Evolutionary conservation across 2,329 filamentous ascomycete genomes (phyloP).

Genomic region (Metarhizium rileyi): DNA sequence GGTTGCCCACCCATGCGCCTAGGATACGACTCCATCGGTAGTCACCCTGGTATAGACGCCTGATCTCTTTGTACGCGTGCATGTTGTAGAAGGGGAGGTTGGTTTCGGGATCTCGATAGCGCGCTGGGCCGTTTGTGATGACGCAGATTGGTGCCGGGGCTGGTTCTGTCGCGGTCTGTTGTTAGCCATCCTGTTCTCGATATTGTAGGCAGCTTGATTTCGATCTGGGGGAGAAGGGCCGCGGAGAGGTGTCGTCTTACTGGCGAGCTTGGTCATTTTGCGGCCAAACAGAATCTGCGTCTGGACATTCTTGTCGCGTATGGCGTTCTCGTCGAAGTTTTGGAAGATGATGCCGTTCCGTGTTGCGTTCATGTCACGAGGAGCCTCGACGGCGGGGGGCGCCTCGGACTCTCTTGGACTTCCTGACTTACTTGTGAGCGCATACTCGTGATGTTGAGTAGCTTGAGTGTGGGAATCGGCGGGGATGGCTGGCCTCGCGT

Average conservation of each 20-base stretch:
- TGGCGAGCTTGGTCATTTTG: constrained; percentile 47
- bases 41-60: constrained; percentile 60
- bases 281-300: constrained; percentile 49
- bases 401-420: constrained; percentile 10
- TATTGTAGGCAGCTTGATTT: too few species aligned
- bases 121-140: constrained; percentile 73
- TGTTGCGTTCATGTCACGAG: constrained; percentile 13
- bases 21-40: constrained; percentile 76
- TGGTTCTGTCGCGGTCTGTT: constrained; percentile 30
- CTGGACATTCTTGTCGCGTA: constrained; percentile 47
- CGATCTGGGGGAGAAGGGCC: not conserved
- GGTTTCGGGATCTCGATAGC: constrained; percentile 77
- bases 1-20: constrained; percentile 72
- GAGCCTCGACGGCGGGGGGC: constrained; percentile 7
- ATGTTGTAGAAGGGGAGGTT: constrained; percentile 72
- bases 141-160: constrained; percentile 54
- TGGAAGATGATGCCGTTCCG: constrained; percentile 50
- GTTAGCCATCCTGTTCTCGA: constrained; percentile 6
- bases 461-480: constrained; percentile 7
- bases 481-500: not conserved
- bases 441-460: constrained; percentile 4
- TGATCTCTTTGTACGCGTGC: constrained; percentile 73
- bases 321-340: constrained; percentile 47
- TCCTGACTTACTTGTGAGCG: constrained; percentile 9
- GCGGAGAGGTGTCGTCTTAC: constrained; percentile 26